A percentile compares a stretch with the other conserved stretches of the same genome.
phyloP scores from a whole-genome alignment of 306 rosid genomes.

The Dalbergia cochinchinensis region DNA sequence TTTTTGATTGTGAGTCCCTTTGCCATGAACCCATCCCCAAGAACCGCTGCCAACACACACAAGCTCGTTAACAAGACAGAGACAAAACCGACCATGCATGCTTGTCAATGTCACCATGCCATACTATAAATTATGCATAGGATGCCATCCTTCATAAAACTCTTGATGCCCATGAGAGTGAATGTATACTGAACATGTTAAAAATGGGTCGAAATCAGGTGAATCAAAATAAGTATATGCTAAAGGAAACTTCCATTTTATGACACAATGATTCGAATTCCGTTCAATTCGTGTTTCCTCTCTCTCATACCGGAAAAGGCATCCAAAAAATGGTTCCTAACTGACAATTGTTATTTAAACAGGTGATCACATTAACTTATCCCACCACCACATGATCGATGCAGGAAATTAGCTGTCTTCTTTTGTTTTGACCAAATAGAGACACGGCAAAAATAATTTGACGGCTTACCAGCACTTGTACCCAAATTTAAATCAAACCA shows the following conservation, averaged over 20 bases:
- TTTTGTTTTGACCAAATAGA: background rate
- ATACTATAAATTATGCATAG: background rate
- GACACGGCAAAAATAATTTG: background rate
- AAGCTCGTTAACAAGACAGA: background rate
- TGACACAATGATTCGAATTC: background rate
- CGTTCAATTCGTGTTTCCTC: background rate
- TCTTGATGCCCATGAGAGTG: conserved; percentile 9
- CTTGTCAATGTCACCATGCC: background rate
- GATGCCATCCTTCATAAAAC: background rate
- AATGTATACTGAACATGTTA: conserved; percentile 21
- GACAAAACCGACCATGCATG: background rate
- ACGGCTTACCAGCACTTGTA: background rate
- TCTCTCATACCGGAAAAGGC: background rate
- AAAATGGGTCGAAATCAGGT: conserved; percentile 14
- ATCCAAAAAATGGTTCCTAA: background rate
- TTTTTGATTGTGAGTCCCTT: conserved; percentile 72
- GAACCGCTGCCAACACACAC: conserved; percentile 60
- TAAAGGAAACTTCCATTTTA: background rate
- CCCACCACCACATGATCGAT: background rate
- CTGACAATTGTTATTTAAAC: background rate
- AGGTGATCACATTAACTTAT: background rate
- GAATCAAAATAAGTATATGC: conserved; percentile 1
- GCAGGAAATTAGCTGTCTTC: background rate
- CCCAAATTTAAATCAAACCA: background rate
- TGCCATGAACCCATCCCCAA: conserved; percentile 97